These are phyloP conservation scores for Colletotrichum sp. DNA, from an alignment of 2,329 filamentous ascomycete species.

Conservation along the genomic window DNA sequence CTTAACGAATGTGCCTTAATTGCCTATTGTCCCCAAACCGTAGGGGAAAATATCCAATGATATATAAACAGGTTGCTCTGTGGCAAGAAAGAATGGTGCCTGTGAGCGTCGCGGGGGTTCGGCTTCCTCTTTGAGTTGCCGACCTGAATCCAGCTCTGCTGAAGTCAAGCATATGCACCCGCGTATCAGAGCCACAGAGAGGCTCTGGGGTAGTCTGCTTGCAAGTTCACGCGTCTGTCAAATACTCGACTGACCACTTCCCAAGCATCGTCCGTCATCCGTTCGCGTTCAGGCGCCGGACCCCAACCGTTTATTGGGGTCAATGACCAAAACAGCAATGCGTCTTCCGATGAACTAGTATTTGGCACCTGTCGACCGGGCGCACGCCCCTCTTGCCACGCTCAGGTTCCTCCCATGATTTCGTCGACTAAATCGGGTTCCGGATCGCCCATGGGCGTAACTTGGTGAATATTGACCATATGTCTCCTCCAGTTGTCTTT, in stretches of 20 bases:
- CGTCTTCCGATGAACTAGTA: background rate
- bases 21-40: background rate
- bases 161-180: background rate
- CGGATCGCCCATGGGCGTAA: constrained; percentile 25
- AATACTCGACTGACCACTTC: constrained; percentile 3
- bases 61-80: background rate
- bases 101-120: background rate
- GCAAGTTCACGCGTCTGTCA: constrained; percentile 11
- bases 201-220: background rate
- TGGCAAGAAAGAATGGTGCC: background rate
- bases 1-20: background rate
- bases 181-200: background rate
- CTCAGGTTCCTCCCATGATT: constrained; percentile 16
- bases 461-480: constrained; percentile 63
- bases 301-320: background rate
- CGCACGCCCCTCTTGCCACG: background rate
- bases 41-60: background rate
- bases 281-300: background rate
- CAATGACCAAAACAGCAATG: background rate
- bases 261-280: background rate
- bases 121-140: background rate
- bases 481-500: constrained; percentile 69
- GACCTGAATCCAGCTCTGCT: background rate
- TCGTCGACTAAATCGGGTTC: constrained; percentile 26
- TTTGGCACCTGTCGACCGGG: background rate